Base-by-base conservation (phyloP, 176 grass and related monocot species). In the Juncus effusus region DNA sequence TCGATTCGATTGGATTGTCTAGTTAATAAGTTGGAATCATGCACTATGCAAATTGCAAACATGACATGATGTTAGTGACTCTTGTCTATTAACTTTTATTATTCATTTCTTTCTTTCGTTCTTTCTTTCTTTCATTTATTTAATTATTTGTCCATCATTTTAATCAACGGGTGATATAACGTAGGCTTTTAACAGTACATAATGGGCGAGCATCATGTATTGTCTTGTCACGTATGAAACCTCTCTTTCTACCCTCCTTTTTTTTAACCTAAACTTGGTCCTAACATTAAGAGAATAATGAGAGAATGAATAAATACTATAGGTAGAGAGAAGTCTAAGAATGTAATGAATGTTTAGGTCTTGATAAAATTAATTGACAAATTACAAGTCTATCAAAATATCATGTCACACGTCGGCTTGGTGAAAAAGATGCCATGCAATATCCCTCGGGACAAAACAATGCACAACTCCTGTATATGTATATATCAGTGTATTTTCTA, bases 141-240 rank as follows among this genome's bases (percentile, higher is more conserved):
- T 40, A 11, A 63, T 63, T 70, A 49, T 56, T 53, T 70, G 19
- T 28, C 19, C 19, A 28, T 28, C 19, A 28, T 28, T 28, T 28
- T 28, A 28, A 28, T 28, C 19, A 28, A 28, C 19, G 19, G 37
- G 54, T 76, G 61, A 65, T 64, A 65, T 64, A 76, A 76, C 61
- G 16, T 76, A 65, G 62, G 19, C 73, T 59, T 76, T 76, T 76
- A 76, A 76, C 61, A 64, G 54, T 38, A 49, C 73, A 76, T 76
- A 65, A 76, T 76, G 73, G 59, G 28, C 13, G 61, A 49, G 65
- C 79, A 54, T 59, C 60, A n/a, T 54, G 82, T 76, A 54, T 90
- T 79, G 86, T 90, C 86, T 71, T 73, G 73, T 85, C 86, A 12
- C 51, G 74, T 9, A 66, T 19, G 13, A n/a, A 59, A 13, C 68